A percentile compares a stretch with the other conserved stretches of the same genome.
phyloP scores from a whole-genome alignment of 2,329 filamentous ascomycete species.

The Aureobasidium uvarum region DNA sequence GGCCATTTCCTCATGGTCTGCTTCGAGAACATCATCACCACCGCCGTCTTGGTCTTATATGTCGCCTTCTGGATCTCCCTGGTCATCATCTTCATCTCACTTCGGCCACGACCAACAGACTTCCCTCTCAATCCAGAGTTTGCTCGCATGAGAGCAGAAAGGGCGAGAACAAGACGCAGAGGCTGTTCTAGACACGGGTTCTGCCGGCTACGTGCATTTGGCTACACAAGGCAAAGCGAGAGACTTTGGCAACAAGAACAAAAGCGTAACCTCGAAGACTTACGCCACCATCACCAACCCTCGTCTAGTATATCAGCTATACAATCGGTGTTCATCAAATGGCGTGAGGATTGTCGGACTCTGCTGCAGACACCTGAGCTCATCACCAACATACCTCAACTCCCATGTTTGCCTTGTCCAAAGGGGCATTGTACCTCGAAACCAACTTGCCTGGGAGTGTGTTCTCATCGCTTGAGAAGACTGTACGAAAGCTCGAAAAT shows the following conservation, averaged over 20 bases:
- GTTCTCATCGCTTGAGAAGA: background rate
- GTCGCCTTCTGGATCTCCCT: background rate
- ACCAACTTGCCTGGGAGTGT: background rate
- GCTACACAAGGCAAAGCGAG: background rate
- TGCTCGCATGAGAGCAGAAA: background rate
- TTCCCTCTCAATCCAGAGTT: background rate
- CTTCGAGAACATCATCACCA: background rate
- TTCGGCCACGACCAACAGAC: background rate
- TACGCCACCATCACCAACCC: background rate
- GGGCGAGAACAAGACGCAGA: background rate
- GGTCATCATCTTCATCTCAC: background rate
- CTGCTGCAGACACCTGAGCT: background rate
- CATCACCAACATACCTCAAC: background rate
- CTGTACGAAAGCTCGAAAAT: background rate
- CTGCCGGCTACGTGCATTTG: background rate
- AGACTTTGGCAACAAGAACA: conserved; percentile 1
- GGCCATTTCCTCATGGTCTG: background rate
- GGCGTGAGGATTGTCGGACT: background rate
- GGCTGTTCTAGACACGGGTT: background rate
- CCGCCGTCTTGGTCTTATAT: background rate
- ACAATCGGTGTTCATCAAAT: background rate
- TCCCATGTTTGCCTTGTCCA: background rate
- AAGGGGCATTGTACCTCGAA: background rate
- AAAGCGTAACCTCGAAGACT: background rate
- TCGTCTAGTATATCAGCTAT: background rate